Conservation (phyloP, 31 red algal species). For the Odonthalia washingtoniensis region DNA sequence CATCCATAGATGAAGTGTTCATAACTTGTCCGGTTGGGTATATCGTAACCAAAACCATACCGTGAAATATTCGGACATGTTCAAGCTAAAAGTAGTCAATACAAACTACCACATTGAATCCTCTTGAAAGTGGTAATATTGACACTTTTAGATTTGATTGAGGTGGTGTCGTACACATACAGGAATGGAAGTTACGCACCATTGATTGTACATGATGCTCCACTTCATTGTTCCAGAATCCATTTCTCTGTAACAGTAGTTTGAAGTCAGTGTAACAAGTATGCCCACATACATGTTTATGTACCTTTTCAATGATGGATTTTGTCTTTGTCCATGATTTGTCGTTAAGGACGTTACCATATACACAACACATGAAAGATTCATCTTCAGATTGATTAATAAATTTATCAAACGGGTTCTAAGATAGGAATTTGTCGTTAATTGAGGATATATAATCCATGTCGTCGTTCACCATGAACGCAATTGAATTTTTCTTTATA, state of each 20-base stretch:
- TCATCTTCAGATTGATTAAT: slow-evolving; percentile 5
- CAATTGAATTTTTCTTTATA: slow-evolving; percentile 21
- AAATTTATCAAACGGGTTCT: not conserved
- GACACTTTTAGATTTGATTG: slow-evolving; percentile 32
- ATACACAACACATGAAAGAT: not conserved
- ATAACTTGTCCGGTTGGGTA: not conserved
- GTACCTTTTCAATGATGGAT: slow-evolving; percentile 21
- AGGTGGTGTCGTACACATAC: not conserved
- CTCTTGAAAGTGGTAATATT: not conserved
- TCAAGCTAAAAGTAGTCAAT: slow-evolving; percentile 48
- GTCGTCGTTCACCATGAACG: not conserved
- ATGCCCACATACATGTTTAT: slow-evolving; percentile 32
- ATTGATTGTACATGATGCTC: not conserved
- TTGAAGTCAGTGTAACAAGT: slow-evolving; percentile 31
- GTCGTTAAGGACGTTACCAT: not conserved
- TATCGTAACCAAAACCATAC: slow-evolving; percentile 14
- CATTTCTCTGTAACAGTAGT: slow-evolving; percentile 15
- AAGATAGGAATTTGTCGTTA: not conserved
- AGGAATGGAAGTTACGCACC: not conserved
- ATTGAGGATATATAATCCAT: not conserved
- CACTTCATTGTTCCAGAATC: slow-evolving; percentile 25
- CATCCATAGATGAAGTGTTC: not conserved
- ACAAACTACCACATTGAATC: slow-evolving; percentile 10
- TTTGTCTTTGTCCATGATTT: slow-evolving; percentile 16
- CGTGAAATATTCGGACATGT: slow-evolving; percentile 9